phyloP scores from a whole-genome alignment of 164 flowering plant genomes.

The Kingdonia uniflora region DNA sequence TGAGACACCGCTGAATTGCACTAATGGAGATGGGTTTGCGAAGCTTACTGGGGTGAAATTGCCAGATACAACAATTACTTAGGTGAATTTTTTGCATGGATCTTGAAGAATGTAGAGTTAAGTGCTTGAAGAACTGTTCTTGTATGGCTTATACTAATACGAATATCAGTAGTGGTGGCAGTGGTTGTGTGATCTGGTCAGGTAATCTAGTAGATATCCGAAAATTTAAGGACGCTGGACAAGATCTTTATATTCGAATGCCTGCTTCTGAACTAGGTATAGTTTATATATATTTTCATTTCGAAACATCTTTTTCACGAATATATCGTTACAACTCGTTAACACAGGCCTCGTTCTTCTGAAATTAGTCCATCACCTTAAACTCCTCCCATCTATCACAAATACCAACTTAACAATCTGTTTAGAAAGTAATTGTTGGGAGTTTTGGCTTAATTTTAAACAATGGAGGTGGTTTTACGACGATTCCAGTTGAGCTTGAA shows the following conservation, averaged over 20 bases:
- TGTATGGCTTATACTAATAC: conserved; percentile 15
- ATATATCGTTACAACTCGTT: too few species aligned
- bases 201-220: conserved; percentile 19
- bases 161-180: neutral
- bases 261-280: conserved; percentile 22
- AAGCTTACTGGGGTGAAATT: neutral
- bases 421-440: too few species aligned
- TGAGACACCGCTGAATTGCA: conserved; percentile 3
- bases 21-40: conserved; percentile 3
- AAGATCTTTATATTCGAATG: conserved; percentile 24
- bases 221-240: conserved; percentile 7
- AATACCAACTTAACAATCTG: too few species aligned
- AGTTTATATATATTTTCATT: neutral
- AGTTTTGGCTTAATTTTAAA: too few species aligned
- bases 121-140: conserved; percentile 5
- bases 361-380: too few species aligned
- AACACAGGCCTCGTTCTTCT: too few species aligned
- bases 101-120: neutral
- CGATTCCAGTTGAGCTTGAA: too few species aligned
- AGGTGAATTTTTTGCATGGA: neutral
- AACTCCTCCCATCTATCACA: too few species aligned
- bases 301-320: too few species aligned
- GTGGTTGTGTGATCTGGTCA: conserved; percentile 20
- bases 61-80: neutral
- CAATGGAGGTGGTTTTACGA: too few species aligned